These are phyloP conservation scores for Zhuliangozyma parablackwelliae DNA, from an alignment of 1,139 yeast species.

Conservation along the genomic window DNA sequence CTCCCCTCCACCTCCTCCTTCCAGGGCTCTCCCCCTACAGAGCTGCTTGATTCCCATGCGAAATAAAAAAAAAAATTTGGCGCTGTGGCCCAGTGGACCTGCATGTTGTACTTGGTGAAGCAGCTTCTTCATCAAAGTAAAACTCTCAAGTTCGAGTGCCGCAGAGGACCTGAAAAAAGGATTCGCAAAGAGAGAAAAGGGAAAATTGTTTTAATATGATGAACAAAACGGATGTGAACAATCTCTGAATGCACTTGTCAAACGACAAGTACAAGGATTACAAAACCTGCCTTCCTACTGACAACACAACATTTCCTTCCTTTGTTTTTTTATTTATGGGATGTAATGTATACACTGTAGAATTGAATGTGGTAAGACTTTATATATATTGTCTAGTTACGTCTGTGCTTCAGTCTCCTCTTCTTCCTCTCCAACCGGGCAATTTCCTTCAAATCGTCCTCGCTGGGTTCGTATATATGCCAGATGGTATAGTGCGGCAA, in stretches of 20 bases:
- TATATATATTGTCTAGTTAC: conserved; percentile 1
- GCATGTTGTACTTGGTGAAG: conserved; percentile 1
- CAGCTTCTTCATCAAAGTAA: conserved; percentile 1
- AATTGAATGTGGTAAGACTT: too few relatives aligned
- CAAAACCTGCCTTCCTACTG: conserved; percentile 56
- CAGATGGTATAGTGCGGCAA: conserved; percentile 86
- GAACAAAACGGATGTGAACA: conserved; percentile 52
- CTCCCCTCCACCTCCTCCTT: too few relatives aligned
- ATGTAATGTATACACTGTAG: too few relatives aligned
- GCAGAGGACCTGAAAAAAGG: background rate
- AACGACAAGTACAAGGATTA: conserved; percentile 42
- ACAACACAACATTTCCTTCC: conserved; percentile 12
- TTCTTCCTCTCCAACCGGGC: conserved; percentile 68
- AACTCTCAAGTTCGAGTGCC: conserved; percentile 26
- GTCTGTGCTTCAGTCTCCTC: conserved; percentile 37
- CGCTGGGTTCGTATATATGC: conserved; percentile 89
- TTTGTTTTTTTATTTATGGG: conserved; percentile 1
- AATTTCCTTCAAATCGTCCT: conserved; percentile 77
- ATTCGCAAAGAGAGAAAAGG: too few relatives aligned
- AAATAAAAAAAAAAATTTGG: background rate
- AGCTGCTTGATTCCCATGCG: too few relatives aligned
- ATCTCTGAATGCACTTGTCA: conserved; percentile 43
- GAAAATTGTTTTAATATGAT: conserved; percentile 24
- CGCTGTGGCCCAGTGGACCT: background rate
- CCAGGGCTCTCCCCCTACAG: too few relatives aligned